Evolutionary conservation across 805 yeast species (phyloP), one percentile per base, ranked within the genome.

Genomic region (Candida easanensis): DNA sequence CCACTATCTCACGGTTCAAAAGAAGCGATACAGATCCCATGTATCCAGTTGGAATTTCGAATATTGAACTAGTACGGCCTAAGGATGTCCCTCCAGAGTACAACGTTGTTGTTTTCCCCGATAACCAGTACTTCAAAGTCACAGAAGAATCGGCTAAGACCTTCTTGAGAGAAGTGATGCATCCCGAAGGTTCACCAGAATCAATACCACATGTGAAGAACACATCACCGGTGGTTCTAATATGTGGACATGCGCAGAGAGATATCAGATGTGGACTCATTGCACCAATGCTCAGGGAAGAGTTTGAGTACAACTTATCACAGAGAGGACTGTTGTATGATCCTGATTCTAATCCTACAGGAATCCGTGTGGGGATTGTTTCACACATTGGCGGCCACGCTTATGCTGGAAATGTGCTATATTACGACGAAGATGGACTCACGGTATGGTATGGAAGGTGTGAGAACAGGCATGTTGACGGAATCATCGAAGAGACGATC

Each of bases 321-420:
- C 33, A 49, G 1, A 65, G 71, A 35, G 61, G 60, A 0, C 33
- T 77, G 33, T 45, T 64, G 16, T 57, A 53, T 36, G 16, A 37
- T 7, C 49, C 18, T 16, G 19, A 36, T 1, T 33, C 36, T 2
- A 59, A 56, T 31, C 60, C 64, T 1, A 18, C 47, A 2, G 66
- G 67, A 4, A 49, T 65, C 2, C 61, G 63, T 27, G 67, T 82
- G 26, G 89, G 88, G 0, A 55, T 76, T 6, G 68, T 84, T 0
- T 81, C 90, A 11, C 96, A 88, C 60, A 69, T 88, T 32, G 95
- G 96, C 1, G 96, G 96, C 0, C 96, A 88, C 59, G 86, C 62
- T 2, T 88, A 78, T 62, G 96, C 96, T 2, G 96, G 95, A 0
- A 88, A 88, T 55, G 78, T 88, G 13, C 65, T 86, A 2, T 73